Evolutionary conservation across 164 flowering plant genomes (phyloP), one percentile per base, ranked within the genome.

Genomic region (Aristolochia californica): DNA sequence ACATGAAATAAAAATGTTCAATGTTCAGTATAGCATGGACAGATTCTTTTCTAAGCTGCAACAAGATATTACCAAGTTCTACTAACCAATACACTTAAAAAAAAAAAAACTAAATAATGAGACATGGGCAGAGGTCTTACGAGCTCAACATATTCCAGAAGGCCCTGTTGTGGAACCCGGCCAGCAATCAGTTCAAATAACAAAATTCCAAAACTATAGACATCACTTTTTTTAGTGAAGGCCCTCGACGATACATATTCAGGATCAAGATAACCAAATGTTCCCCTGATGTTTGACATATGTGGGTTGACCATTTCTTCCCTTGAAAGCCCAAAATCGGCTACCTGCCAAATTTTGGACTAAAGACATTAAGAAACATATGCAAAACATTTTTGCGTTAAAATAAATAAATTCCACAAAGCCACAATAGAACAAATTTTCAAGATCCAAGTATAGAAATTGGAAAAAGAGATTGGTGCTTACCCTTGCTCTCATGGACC

Each of bases 301-400:
- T 83, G 84, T 55, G 65, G 74, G 65, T 72, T 78, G 27, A 85
- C 80, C 79, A 80, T 71, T 71, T 83, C 98, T 72, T 93, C 98
- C 75, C 89, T 82, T 59, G 98, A 93, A 61, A 93, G 85, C 62
- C 98, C 98, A 74, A 93, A 93, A 73, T 93, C 99, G 70, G 97
- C 91, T 2, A 88, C 98, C 98, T 93, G 73, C 38, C 54, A 50
- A 50, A 47, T 47, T n/a, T 47, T 47, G 22, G 22, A 47, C 5
- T 7, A 47, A 9, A 21, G 5, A 47, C 16, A 7, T 7, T 47
- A 47, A 47, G 22, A 47, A 17, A 2, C 22, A 21, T 47, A 18
- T 17, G 16, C 18, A 47, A 34, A 9, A 34, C 40, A 34, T 0
- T 34, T 34, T 4, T 10, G 20, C 22, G 0, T 45, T 45, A 16